These are phyloP conservation scores for Calonectria fujianensis DNA, from an alignment of 2,329 filamentous ascomycete genomes.

Conservation along the genomic window DNA sequence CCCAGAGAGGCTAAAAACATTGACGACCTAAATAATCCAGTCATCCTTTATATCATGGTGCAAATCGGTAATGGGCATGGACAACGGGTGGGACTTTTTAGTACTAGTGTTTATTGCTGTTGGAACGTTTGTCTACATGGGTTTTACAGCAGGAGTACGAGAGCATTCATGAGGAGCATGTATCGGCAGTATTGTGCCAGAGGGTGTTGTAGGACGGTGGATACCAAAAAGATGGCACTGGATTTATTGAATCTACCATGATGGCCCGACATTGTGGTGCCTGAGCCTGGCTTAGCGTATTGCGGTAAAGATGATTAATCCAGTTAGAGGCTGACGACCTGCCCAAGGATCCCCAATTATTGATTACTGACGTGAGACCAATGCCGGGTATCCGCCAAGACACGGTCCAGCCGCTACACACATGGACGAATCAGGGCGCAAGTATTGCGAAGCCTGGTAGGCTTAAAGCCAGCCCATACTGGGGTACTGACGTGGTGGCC, in stretches of 20 bases:
- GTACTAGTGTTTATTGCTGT: constrained; percentile 18
- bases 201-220: constrained; percentile 22
- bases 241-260: neutral
- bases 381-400: neutral
- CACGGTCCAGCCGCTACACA: neutral
- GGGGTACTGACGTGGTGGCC: constrained; percentile 6
- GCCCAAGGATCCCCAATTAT: neutral
- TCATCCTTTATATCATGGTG: constrained; percentile 21
- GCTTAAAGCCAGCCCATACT: neutral
- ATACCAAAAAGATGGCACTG: constrained; percentile 34
- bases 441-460: constrained; percentile 29
- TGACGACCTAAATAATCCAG: constrained; percentile 6
- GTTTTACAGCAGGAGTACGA: constrained; percentile 33
- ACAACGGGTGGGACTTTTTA: constrained; percentile 28
- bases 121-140: constrained; percentile 11
- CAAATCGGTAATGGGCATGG: constrained; percentile 26
- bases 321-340: neutral
- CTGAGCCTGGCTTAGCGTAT: neutral
- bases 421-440: constrained; percentile 14
- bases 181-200: constrained; percentile 26
- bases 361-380: constrained; percentile 36
- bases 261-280: neutral
- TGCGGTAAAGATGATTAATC: neutral
- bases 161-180: constrained; percentile 42
- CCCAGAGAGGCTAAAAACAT: neutral